Evolutionary conservation across 768 basidiomycete species (phyloP).

Genomic region (Lactarius trivialis): DNA sequence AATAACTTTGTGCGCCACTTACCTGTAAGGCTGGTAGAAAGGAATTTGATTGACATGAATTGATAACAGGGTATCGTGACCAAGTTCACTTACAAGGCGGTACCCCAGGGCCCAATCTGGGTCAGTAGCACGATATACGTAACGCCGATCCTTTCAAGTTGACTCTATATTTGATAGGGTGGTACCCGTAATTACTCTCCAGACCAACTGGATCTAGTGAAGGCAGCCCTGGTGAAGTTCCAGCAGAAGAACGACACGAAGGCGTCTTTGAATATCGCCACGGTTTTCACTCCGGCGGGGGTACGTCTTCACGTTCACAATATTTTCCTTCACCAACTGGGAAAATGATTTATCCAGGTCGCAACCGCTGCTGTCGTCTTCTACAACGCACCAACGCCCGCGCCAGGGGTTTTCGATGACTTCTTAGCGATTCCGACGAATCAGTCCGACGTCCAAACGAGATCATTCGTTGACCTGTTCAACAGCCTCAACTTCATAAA

Average conservation of each 20-base stretch:
- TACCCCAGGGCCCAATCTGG: neutral
- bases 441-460: neutral
- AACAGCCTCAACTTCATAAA: neutral
- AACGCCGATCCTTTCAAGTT: neutral
- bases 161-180: neutral
- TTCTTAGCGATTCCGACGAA: constrained; percentile 15
- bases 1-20: constrained; percentile 13
- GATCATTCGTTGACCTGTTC: neutral
- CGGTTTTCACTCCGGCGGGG: neutral
- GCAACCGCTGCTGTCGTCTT: neutral
- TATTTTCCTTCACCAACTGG: neutral
- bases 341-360: neutral
- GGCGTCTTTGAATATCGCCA: neutral
- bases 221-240: neutral
- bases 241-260: neutral
- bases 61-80: constrained; percentile 3
- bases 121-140: neutral
- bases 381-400: neutral
- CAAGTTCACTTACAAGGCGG: neutral
- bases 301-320: neutral
- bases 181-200: neutral
- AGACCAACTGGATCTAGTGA: neutral
- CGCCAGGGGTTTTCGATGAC: constrained; percentile 17
- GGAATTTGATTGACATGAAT: neutral
- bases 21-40: neutral